These are phyloP conservation scores for Magnaporthiopsis rhizophila DNA, from an alignment of 2,329 filamentous ascomycete genomes.

Conservation along the genomic window DNA sequence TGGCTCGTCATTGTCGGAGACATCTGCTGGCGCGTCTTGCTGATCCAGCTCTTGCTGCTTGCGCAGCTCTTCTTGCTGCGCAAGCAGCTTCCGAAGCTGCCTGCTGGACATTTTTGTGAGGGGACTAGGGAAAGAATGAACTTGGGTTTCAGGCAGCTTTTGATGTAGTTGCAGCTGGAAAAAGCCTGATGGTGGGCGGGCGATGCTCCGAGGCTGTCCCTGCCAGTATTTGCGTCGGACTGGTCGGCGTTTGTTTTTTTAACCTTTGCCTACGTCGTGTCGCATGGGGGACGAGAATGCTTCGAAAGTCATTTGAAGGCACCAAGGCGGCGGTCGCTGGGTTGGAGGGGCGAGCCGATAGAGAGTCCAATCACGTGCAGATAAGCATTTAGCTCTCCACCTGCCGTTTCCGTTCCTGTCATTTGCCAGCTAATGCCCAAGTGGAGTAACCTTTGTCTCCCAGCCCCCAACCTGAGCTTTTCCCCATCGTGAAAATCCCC, in stretches of 20 bases:
- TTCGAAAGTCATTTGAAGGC: neutral
- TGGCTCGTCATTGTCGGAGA: conserved; percentile 21
- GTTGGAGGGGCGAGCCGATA: neutral
- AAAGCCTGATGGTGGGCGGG: no score
- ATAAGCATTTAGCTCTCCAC: neutral
- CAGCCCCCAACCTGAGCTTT: neutral
- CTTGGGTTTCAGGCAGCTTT: neutral
- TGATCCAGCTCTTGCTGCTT: conserved; percentile 38
- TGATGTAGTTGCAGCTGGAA: no score
- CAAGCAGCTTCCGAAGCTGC: conserved; percentile 36
- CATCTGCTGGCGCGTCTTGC: conserved; percentile 22
- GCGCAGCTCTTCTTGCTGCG: conserved; percentile 30
- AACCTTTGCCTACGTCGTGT: neutral
- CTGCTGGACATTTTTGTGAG: conserved; percentile 37
- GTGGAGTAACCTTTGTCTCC: neutral
- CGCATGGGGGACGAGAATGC: neutral
- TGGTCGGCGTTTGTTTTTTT: neutral
- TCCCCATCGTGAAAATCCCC: neutral
- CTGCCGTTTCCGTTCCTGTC: neutral
- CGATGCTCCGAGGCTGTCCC: neutral
- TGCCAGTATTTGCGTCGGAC: neutral
- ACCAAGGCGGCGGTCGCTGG: neutral
- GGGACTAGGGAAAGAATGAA: neutral
- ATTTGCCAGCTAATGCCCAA: neutral
- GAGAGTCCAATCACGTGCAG: neutral